phyloP scores from a whole-genome alignment of 768 basidiomycete species.

The Boletellus sp. region DNA sequence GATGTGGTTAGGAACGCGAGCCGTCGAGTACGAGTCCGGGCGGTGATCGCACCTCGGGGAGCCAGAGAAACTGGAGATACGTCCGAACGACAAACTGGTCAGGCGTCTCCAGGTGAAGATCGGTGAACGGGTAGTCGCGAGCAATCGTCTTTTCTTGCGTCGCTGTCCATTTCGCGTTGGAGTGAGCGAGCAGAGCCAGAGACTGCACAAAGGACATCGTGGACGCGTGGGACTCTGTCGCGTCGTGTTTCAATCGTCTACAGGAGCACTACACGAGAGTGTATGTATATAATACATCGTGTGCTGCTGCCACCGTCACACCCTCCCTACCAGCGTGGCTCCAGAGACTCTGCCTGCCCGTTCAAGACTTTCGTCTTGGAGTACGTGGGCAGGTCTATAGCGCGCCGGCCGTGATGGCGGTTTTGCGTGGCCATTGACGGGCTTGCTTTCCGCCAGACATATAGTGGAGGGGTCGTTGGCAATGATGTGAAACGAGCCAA shows the following conservation, averaged over 20 bases:
- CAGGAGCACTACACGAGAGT: too few species aligned
- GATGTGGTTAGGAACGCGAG: slow-evolving; percentile 11
- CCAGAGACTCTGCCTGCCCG: slow-evolving; percentile 57
- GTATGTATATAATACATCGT: too few species aligned
- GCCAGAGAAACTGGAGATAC: slow-evolving; percentile 76
- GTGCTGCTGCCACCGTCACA: too few species aligned
- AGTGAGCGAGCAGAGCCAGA: slow-evolving; percentile 19
- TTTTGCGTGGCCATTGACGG: background rate
- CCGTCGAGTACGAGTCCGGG: background rate
- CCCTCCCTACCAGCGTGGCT: slow-evolving; percentile 6
- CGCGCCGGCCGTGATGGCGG: slow-evolving; percentile 20
- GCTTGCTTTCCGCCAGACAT: slow-evolving; percentile 15
- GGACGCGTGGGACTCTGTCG: slow-evolving; percentile 1
- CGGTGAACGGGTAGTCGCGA: slow-evolving; percentile 53
- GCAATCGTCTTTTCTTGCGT: slow-evolving; percentile 57
- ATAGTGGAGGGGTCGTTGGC: slow-evolving; percentile 20
- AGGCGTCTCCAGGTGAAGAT: slow-evolving; percentile 41
- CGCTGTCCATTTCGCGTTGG: slow-evolving; percentile 46
- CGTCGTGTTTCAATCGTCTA: background rate
- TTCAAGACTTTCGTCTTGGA: slow-evolving; percentile 70
- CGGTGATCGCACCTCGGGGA: slow-evolving; percentile 56
- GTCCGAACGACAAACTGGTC: slow-evolving; percentile 59
- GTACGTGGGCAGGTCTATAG: slow-evolving; percentile 80
- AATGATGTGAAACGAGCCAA: slow-evolving; percentile 16
- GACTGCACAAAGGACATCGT: slow-evolving; percentile 19